phyloP scores from a whole-genome alignment of 1,139 yeast genomes.

The Blastobotrys niveus region DNA sequence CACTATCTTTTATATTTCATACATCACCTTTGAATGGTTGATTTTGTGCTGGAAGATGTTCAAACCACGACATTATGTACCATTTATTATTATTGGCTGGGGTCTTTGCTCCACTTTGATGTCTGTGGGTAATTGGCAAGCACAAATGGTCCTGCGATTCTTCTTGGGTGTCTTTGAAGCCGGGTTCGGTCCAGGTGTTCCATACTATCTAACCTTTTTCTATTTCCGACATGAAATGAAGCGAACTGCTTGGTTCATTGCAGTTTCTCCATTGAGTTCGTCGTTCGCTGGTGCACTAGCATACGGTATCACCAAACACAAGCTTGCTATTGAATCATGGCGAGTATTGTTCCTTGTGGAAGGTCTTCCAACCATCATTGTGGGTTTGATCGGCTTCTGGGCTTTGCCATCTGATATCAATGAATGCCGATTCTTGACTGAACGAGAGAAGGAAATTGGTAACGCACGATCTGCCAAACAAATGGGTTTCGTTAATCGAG shows the following conservation, averaged over 20 bases:
- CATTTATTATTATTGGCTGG: slow-evolving; percentile 27
- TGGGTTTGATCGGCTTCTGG: slow-evolving; percentile 29
- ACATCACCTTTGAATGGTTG: slow-evolving; percentile 28
- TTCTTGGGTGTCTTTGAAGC: slow-evolving; percentile 31
- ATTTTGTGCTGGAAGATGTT: slow-evolving; percentile 24
- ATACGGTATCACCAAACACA: slow-evolving; percentile 36
- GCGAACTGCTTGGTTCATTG: slow-evolving; percentile 50
- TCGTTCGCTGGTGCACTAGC: slow-evolving; percentile 32
- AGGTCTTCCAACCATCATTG: slow-evolving; percentile 36
- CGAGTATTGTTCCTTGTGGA: slow-evolving; percentile 39
- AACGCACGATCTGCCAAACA: slow-evolving; percentile 25
- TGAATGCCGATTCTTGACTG: slow-evolving; percentile 32
- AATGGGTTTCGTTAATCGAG: slow-evolving; percentile 22
- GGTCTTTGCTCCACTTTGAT: slow-evolving; percentile 26
- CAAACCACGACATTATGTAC: slow-evolving; percentile 26
- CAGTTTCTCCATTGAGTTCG: slow-evolving; percentile 34
- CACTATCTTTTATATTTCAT: slow-evolving; percentile 29
- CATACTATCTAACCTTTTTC: slow-evolving; percentile 29
- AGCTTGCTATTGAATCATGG: slow-evolving; percentile 29
- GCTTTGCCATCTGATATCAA: slow-evolving; percentile 41
- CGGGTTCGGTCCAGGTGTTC: slow-evolving; percentile 33
- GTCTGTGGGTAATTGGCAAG: slow-evolving; percentile 26
- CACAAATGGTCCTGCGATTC: slow-evolving; percentile 27
- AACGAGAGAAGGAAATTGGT: slow-evolving; percentile 28
- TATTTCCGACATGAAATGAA: slow-evolving; percentile 34